A percentile compares a stretch with the other conserved stretches of the same genome.
phyloP scores from a whole-genome alignment of 208 protist genomes.

The Strigomonas galati region DNA sequence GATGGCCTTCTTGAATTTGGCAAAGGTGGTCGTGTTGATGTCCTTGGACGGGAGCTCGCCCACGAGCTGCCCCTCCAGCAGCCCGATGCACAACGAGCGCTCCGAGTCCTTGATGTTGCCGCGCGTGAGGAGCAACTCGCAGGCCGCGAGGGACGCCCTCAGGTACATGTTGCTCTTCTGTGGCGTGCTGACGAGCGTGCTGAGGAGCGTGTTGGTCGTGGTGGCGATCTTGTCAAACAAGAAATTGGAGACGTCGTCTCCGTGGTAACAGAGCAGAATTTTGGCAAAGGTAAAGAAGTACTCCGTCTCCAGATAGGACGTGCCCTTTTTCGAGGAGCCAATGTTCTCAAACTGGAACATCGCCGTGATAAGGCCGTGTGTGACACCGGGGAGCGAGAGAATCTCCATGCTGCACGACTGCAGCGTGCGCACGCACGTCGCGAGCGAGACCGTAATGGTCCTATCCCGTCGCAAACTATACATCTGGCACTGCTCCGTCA shows the following conservation, averaged over 20 bases:
- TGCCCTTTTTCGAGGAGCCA: neutral
- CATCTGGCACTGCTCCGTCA: constrained; percentile 8
- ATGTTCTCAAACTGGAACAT: too few relatives aligned
- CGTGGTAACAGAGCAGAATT: constrained; percentile 45
- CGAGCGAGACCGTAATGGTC: too few relatives aligned
- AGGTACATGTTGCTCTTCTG: constrained; percentile 35
- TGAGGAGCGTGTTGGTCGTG: constrained; percentile 31
- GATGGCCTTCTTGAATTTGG: constrained; percentile 27
- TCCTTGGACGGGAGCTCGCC: neutral
- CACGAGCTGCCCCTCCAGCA: constrained; percentile 51
- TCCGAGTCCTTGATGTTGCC: constrained; percentile 37
- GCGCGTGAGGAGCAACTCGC: constrained; percentile 37
- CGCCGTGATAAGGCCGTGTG: too few relatives aligned
- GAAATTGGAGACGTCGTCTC: constrained; percentile 30
- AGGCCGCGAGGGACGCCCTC: constrained; percentile 47
- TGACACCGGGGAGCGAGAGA: too few relatives aligned
- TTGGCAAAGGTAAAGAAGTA: constrained; percentile 55
- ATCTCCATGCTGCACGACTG: too few relatives aligned
- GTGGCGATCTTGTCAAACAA: constrained; percentile 28
- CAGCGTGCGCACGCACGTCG: too few relatives aligned
- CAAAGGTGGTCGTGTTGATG: constrained; percentile 5
- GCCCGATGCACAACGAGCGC: constrained; percentile 54
- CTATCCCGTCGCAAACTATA: too few relatives aligned
- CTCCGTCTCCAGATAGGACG: constrained; percentile 30
- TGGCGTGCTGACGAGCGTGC: constrained; percentile 39